These are phyloP conservation scores for Phalaenopsis equestris DNA, from an alignment of 106 monocot species.

Conservation along the genomic window DNA sequence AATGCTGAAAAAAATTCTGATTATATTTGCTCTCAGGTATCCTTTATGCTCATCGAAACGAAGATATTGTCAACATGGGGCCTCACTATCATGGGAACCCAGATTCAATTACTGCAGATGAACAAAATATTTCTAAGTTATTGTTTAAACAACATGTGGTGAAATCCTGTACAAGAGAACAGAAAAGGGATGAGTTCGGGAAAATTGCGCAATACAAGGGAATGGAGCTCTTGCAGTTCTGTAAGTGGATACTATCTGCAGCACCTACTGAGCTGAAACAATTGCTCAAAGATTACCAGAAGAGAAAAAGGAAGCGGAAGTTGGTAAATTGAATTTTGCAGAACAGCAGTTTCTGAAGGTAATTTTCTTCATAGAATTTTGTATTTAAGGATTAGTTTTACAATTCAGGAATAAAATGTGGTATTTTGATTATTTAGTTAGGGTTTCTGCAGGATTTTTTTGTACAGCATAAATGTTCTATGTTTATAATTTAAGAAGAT, in stretches of 20 bases:
- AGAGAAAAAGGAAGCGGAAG: conserved; percentile 25
- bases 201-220: conserved; percentile 43
- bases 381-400: too few species aligned
- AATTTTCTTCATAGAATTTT: too few species aligned
- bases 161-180: conserved; percentile 11
- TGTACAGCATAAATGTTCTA: too few species aligned
- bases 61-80: conserved; percentile 74
- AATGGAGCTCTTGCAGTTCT: conserved; percentile 68
- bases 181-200: conserved; percentile 47
- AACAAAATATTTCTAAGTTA: neutral
- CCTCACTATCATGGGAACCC: conserved; percentile 11
- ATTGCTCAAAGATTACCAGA: conserved; percentile 56
- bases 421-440: too few species aligned
- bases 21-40: conserved; percentile 41
- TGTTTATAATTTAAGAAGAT: too few species aligned
- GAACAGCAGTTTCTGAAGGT: too few species aligned
- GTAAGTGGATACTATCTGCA: conserved; percentile 73
- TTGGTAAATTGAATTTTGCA: neutral
- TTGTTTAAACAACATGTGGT: neutral
- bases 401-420: too few species aligned
- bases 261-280: conserved; percentile 37
- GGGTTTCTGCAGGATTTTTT: too few species aligned
- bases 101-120: neutral
- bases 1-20: neutral
- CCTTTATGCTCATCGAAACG: conserved; percentile 82